Conservation (phyloP, 1,284 basidiomycete genomes). For the Amylostereum areolatum region DNA sequence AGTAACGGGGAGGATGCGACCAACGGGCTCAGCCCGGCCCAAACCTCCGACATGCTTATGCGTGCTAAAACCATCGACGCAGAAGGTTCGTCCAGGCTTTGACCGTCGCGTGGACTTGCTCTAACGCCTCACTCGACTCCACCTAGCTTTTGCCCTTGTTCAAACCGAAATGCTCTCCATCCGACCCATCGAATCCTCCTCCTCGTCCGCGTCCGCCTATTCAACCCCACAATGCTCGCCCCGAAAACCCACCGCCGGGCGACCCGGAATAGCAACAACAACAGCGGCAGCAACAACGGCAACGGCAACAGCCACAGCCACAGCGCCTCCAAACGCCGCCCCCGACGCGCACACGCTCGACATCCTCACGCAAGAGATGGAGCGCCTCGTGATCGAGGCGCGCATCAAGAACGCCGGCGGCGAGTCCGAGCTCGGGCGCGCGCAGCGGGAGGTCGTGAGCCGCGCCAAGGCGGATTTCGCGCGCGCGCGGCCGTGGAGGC, state of each 20-base stretch:
- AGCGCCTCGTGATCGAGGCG: conserved; percentile 56
- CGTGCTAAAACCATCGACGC: not conserved
- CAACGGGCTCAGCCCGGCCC: not conserved
- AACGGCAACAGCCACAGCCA: conserved; percentile 13
- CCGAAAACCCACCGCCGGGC: too few relatives aligned
- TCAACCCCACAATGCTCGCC: too few relatives aligned
- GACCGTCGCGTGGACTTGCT: too few relatives aligned
- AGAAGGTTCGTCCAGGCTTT: not conserved
- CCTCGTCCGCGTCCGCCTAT: too few relatives aligned
- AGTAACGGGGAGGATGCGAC: conserved; percentile 7
- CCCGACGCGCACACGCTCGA: conserved; percentile 30
- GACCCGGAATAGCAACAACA: too few relatives aligned
- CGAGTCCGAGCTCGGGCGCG: conserved; percentile 8
- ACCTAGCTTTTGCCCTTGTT: not conserved
- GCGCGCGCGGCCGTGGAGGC: conserved; percentile 4
- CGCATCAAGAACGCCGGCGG: conserved; percentile 27
- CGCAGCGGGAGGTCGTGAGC: conserved; percentile 5
- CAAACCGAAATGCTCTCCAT: conserved; percentile 4
- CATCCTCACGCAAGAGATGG: conserved; percentile 47
- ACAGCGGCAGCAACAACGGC: too few relatives aligned
- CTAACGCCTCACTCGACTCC: not conserved
- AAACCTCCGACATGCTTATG: not conserved
- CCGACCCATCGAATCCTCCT: conserved; percentile 3
- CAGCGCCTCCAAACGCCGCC: conserved; percentile 17
- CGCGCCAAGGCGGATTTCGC: conserved; percentile 1